Conservation (phyloP, 352 stramenopile genomes). For the Phytophthora pseudosyringae region DNA sequence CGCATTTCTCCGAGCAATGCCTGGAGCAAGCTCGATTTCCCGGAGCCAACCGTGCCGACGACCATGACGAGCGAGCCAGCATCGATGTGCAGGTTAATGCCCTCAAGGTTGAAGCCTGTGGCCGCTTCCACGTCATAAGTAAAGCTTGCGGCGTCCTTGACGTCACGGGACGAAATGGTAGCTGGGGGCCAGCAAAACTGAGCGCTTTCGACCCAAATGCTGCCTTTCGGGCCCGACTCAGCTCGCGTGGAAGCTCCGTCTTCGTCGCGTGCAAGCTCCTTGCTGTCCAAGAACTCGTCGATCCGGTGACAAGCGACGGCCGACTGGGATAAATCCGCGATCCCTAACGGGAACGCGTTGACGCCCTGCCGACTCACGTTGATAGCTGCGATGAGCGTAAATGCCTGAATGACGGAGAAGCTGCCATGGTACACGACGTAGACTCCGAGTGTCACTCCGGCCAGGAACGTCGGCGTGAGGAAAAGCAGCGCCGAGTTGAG, state of each 20-base stretch:
- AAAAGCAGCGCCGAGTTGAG: constrained; percentile 67
- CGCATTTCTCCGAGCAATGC: constrained; percentile 56
- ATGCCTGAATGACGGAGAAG: constrained; percentile 56
- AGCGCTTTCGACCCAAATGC: constrained; percentile 14
- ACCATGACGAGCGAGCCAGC: constrained; percentile 60
- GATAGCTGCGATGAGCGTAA: constrained; percentile 44
- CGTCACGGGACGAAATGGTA: not conserved
- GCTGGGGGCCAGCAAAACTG: constrained; percentile 19
- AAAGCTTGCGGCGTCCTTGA: not conserved
- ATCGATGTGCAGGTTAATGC: constrained; percentile 46
- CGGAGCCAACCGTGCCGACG: constrained; percentile 59
- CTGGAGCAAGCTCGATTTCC: constrained; percentile 61
- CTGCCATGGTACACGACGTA: constrained; percentile 46
- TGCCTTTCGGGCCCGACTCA: constrained; percentile 5
- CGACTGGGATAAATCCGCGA: constrained; percentile 38
- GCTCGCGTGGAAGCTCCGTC: not conserved
- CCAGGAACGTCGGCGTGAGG: constrained; percentile 53
- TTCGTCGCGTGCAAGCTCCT: constrained; percentile 20
- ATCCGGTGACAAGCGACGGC: constrained; percentile 34
- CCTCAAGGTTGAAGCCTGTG: constrained; percentile 16
- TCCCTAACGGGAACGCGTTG: constrained; percentile 37
- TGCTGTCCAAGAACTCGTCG: constrained; percentile 38
- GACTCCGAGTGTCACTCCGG: constrained; percentile 46
- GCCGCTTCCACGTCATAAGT: not conserved
- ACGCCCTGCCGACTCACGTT: constrained; percentile 39